Percentiles rank a stretch among this genome's conserved stretches.
phyloP scores from a whole-genome alignment of 495 filamentous ascomycete genomes.

The Apiosordaria backusii region DNA sequence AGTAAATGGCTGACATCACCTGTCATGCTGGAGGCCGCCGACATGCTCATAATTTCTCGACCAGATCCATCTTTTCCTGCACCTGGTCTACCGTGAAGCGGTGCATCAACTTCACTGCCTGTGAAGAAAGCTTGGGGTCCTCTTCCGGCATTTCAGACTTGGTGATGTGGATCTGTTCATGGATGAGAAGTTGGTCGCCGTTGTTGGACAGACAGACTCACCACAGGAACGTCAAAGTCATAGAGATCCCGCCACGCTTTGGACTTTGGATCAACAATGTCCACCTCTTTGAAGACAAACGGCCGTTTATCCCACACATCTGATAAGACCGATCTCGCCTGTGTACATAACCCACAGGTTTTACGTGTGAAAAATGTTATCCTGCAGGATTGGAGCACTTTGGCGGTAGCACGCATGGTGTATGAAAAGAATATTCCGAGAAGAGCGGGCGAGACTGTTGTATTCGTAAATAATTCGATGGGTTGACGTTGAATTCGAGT shows the following conservation, averaged over 20 bases:
- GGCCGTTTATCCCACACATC: constrained; percentile 63
- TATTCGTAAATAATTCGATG: neutral
- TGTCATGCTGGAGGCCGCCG: neutral
- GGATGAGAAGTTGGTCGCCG: neutral
- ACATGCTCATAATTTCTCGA: constrained; percentile 36
- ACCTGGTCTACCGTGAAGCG: constrained; percentile 70
- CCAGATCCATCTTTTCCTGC: constrained; percentile 63
- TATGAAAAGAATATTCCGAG: neutral
- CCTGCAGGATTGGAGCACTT: constrained; percentile 56
- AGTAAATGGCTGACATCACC: neutral
- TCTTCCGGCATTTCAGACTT: constrained; percentile 47
- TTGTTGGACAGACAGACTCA: constrained; percentile 33
- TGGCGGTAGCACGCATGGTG: constrained; percentile 38
- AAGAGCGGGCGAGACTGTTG: neutral
- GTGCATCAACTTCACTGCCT: constrained; percentile 79
- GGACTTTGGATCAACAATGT: constrained; percentile 66
- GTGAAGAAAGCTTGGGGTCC: constrained; percentile 49
- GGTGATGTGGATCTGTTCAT: constrained; percentile 64
- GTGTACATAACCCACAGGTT: constrained; percentile 74
- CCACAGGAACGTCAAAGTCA: constrained; percentile 87
- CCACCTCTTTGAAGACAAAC: constrained; percentile 74
- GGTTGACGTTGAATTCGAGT: neutral
- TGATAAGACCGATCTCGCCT: constrained; percentile 68
- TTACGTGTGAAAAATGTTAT: constrained; percentile 81
- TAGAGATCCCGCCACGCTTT: constrained; percentile 75